phyloP scores from a whole-genome alignment of 805 yeast genomes.

The Teunomyces atbi region DNA sequence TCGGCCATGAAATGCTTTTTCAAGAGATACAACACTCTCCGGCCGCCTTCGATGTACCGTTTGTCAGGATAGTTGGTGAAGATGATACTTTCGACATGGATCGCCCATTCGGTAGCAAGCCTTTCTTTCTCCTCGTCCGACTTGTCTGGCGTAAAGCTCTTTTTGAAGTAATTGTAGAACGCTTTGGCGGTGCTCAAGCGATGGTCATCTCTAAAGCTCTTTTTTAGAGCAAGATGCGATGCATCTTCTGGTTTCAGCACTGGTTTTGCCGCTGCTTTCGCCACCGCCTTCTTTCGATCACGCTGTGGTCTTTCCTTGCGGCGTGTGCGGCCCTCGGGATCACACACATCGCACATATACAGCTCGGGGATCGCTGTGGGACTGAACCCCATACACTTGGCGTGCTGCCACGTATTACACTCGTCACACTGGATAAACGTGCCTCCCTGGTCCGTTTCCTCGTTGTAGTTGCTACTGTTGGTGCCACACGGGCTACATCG shows the following conservation, averaged over 20 bases:
- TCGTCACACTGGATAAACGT: constrained; percentile 65
- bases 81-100: constrained; percentile 51
- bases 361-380: constrained; percentile 41
- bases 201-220: constrained; percentile 30
- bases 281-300: neutral
- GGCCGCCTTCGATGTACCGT: constrained; percentile 63
- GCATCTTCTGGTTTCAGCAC: constrained; percentile 7
- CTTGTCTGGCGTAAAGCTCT: constrained; percentile 35
- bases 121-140: constrained; percentile 24
- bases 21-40: constrained; percentile 63
- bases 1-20: constrained; percentile 61
- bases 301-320: neutral
- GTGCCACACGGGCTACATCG: constrained; percentile 64
- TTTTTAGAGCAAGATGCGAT: constrained; percentile 12
- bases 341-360: constrained; percentile 58
- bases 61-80: constrained; percentile 29
- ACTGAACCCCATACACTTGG: constrained; percentile 54
- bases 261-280: neutral
- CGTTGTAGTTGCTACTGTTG: constrained; percentile 55
- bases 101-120: constrained; percentile 46
- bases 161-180: constrained; percentile 44
- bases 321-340: constrained; percentile 22
- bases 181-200: constrained; percentile 52
- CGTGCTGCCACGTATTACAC: constrained; percentile 74
- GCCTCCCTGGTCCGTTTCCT: constrained; percentile 51